Evolutionary conservation across 208 protist genomes (phyloP).

Genomic region (Leishmania guyanensis): DNA sequence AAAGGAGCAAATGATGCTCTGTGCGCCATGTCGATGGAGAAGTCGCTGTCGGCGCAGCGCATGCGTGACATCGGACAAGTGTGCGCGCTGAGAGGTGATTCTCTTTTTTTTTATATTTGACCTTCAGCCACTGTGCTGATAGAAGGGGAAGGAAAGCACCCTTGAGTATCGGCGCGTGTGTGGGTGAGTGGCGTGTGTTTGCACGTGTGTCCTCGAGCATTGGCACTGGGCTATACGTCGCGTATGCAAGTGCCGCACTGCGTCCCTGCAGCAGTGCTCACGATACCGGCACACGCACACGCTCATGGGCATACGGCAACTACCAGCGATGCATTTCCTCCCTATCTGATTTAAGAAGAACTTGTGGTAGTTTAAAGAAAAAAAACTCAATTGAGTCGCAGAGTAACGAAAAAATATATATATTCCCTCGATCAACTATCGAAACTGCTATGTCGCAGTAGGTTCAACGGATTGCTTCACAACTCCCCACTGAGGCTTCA

Average conservation of each 20-base stretch:
- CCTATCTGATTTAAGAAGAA: constrained; percentile 6
- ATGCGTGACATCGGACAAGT: neutral
- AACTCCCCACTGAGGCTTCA: neutral
- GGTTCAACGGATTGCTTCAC: neutral
- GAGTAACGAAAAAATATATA: constrained; percentile 14
- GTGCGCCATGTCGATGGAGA: neutral
- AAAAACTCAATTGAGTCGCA: neutral
- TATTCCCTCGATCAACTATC: neutral
- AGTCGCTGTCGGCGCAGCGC: neutral
- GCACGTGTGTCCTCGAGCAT: neutral
- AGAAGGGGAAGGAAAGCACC: neutral
- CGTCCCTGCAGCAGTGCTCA: neutral
- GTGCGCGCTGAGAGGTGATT: neutral
- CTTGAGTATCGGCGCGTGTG: neutral
- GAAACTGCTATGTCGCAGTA: neutral
- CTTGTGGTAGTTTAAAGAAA: constrained; percentile 10
- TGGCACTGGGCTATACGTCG: too few relatives aligned
- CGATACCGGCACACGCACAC: neutral
- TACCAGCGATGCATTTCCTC: neutral
- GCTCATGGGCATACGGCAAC: neutral
- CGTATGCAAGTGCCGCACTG: neutral
- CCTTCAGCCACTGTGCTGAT: constrained; percentile 2
- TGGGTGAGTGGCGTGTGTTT: neutral
- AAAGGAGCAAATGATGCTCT: neutral
- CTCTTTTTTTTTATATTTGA: constrained; percentile 4